A percentile compares a stretch with the other conserved stretches of the same genome.
phyloP scores from a whole-genome alignment of 495 filamentous ascomycete genomes.

The Viridothelium virens region DNA sequence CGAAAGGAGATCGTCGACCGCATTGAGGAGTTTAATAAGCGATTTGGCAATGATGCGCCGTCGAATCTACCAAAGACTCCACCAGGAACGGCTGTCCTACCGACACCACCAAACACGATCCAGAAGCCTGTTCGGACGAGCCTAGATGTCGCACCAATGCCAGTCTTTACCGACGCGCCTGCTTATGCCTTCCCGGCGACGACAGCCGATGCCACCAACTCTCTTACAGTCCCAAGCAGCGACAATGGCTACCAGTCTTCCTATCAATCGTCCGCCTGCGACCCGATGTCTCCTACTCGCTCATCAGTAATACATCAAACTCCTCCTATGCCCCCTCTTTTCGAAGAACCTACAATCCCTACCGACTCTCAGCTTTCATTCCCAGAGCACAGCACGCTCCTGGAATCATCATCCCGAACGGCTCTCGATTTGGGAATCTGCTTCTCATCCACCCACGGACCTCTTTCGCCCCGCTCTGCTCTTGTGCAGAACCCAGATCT shows the following conservation, averaged over 20 bases:
- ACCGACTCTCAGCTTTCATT: not conserved
- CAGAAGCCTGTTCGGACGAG: conserved; percentile 23
- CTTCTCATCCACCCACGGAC: not conserved
- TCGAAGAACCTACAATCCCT: conserved; percentile 19
- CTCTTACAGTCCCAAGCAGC: not conserved
- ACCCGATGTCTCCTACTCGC: conserved; percentile 17
- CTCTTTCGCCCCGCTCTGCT: conserved; percentile 19
- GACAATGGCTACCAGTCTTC: conserved; percentile 20
- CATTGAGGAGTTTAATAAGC: not conserved
- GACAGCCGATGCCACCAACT: not conserved
- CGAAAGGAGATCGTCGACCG: not conserved
- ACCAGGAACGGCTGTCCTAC: not conserved
- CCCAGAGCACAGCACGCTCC: conserved; percentile 17
- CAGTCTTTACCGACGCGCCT: conserved; percentile 22
- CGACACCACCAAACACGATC: conserved; percentile 18
- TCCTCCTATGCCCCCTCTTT: conserved; percentile 22
- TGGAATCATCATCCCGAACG: conserved; percentile 43
- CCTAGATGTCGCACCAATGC: conserved; percentile 43
- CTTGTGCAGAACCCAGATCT: conserved; percentile 28
- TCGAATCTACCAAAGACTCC: not conserved
- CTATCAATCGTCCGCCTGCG: conserved; percentile 17
- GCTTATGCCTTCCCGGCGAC: not conserved
- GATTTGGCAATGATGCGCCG: not conserved
- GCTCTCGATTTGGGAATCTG: conserved; percentile 37
- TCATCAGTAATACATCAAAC: conserved; percentile 13